phyloP scores from a whole-genome alignment of 2,329 filamentous ascomycete genomes.

The Trichoderma sp. region DNA sequence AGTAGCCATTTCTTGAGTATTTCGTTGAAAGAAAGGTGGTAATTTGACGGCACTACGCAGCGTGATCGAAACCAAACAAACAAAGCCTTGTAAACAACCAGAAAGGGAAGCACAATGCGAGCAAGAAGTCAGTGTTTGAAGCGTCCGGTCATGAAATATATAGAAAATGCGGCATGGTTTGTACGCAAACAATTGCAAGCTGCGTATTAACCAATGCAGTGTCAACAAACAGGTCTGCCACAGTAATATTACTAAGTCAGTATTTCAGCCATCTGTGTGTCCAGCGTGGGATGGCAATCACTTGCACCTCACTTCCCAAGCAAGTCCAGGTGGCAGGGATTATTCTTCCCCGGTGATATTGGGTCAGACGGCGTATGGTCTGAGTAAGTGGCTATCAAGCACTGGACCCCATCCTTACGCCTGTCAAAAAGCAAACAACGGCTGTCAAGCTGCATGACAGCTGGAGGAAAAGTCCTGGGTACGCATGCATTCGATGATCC shows the following conservation, averaged over 20 bases:
- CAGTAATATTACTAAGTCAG: neutral
- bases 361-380: neutral
- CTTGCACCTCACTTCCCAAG: neutral
- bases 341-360: neutral
- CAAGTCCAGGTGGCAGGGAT: neutral
- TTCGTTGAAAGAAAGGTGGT: neutral
- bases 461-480: neutral
- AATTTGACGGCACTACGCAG: neutral
- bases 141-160: neutral
- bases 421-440: conserved; percentile 11
- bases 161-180: neutral
- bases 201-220: neutral
- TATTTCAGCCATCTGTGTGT: neutral
- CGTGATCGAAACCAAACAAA: neutral
- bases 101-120: neutral
- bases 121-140: neutral
- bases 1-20: neutral
- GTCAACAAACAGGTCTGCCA: neutral
- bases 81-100: neutral
- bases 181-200: neutral
- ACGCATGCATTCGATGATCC: neutral
- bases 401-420: neutral
- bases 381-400: neutral
- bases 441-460: neutral
- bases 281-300: neutral